A percentile compares a stretch with the other conserved stretches of the same genome.
phyloP scores from a whole-genome alignment of 495 filamentous ascomycete genomes.

The Daldinia caldariorum region DNA sequence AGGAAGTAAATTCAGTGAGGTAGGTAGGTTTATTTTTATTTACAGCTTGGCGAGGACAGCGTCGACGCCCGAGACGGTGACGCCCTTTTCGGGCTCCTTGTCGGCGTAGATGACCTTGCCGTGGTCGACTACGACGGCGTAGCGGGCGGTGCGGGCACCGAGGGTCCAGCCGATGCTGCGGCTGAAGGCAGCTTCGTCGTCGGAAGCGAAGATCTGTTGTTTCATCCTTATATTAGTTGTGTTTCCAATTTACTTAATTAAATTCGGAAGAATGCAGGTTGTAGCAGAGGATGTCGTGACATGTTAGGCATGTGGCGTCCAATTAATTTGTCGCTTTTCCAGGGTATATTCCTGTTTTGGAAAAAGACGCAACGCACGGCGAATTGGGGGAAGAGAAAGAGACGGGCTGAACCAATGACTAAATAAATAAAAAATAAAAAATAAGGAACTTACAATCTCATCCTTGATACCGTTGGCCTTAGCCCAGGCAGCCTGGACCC shows the following conservation, averaged over 20 bases:
- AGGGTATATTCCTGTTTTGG: background rate
- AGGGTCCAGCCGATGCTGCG: conserved; percentile 84
- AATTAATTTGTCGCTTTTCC: conserved; percentile 8
- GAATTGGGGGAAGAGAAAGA: background rate
- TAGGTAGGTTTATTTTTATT: background rate
- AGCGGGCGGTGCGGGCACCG: conserved; percentile 78
- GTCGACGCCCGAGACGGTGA: conserved; percentile 77
- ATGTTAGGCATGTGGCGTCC: conserved; percentile 16
- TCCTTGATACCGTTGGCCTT: conserved; percentile 89
- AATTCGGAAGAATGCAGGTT: no score
- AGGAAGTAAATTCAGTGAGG: background rate
- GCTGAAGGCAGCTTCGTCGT: conserved; percentile 80
- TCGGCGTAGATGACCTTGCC: conserved; percentile 90
- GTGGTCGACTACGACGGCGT: conserved; percentile 87
- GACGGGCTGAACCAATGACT: no score
- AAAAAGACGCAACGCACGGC: background rate
- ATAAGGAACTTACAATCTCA: conserved; percentile 70
- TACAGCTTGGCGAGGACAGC: conserved; percentile 75
- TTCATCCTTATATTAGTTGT: no score
- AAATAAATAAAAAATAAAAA: no score
- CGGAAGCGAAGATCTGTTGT: conserved; percentile 88
- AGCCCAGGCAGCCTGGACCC: conserved; percentile 94
- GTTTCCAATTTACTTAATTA: no score
- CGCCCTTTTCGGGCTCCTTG: conserved; percentile 77
- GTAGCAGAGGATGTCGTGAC: background rate